A percentile compares a stretch with the other conserved stretches of the same genome.
Conservation (phyloP, 169 alveolate species). For the Eimeria sp. region DNA sequence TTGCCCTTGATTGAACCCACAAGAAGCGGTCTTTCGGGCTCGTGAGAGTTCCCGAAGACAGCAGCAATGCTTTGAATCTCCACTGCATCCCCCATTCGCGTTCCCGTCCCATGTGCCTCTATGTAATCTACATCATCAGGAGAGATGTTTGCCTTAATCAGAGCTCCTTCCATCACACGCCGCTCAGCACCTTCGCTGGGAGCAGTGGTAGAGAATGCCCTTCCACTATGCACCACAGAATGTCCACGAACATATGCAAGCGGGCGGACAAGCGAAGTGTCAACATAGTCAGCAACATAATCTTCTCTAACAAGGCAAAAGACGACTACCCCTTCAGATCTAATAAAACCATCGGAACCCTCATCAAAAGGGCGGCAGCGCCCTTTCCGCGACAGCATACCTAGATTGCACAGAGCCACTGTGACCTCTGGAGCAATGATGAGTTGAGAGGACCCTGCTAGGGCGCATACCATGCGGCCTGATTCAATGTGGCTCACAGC, state of each 20-base stretch:
- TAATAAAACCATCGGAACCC: slow-evolving; percentile 86
- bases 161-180: slow-evolving; percentile 82
- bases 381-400: slow-evolving; percentile 86
- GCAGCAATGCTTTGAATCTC: slow-evolving; percentile 86
- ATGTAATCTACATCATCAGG: slow-evolving; percentile 84
- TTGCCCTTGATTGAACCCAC: slow-evolving; percentile 87
- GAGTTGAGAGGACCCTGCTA: slow-evolving; percentile 86
- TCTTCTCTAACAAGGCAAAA: slow-evolving; percentile 58
- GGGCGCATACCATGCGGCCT: slow-evolving; percentile 82
- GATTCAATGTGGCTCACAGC: slow-evolving; percentile 78
- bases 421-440: slow-evolving; percentile 86
- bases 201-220: slow-evolving; percentile 86
- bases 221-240: slow-evolving; percentile 86
- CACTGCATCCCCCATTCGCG: slow-evolving; percentile 90
- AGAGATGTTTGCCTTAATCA: slow-evolving; percentile 72
- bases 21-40: slow-evolving; percentile 83
- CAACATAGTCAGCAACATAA: slow-evolving; percentile 55
- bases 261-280: slow-evolving; percentile 46
- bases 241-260: slow-evolving; percentile 85
- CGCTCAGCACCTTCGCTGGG: slow-evolving; percentile 87
- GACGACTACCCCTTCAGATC: slow-evolving; percentile 88
- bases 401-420: slow-evolving; percentile 85
- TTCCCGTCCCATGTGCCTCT: slow-evolving; percentile 90
- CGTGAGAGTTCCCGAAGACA: slow-evolving; percentile 84
- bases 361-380: slow-evolving; percentile 88